Percentiles rank a stretch among this genome's conserved stretches.
These are phyloP conservation scores for Rusavskia elegans DNA, from an alignment of 495 filamentous ascomycete species.

Conservation along the genomic window DNA sequence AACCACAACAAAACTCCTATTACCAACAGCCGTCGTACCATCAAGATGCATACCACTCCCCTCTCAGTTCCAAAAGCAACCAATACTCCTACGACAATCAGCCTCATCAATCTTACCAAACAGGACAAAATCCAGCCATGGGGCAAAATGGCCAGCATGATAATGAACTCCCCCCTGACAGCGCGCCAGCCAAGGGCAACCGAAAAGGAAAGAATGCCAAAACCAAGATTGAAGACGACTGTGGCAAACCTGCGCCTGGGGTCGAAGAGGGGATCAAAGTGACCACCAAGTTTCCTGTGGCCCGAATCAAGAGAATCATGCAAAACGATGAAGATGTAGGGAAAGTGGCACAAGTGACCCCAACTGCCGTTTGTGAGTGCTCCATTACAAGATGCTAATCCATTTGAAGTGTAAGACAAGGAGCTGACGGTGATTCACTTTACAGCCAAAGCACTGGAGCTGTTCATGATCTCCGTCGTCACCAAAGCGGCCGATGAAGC, in stretches of 20 bases:
- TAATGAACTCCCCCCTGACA: conserved; percentile 20
- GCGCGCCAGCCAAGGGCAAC: conserved; percentile 15
- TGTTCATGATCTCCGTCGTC: conserved; percentile 93
- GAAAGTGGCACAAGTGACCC: conserved; percentile 94
- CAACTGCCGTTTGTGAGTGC: conserved; percentile 71
- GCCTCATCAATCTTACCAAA: conserved; percentile 3
- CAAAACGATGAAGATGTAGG: conserved; percentile 98
- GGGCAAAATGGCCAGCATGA: conserved; percentile 15
- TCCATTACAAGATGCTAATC: not conserved
- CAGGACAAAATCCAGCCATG: conserved; percentile 10
- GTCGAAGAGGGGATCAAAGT: conserved; percentile 46
- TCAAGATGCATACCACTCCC: conserved; percentile 6
- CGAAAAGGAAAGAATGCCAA: conserved; percentile 14
- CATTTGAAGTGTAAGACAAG: not conserved
- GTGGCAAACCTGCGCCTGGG: conserved; percentile 12
- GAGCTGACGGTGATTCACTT: conserved; percentile 1
- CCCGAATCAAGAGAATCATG: conserved; percentile 98
- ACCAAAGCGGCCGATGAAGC: conserved; percentile 74
- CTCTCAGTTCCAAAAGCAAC: conserved; percentile 2
- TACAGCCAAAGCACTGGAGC: conserved; percentile 71
- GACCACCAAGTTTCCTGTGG: conserved; percentile 92
- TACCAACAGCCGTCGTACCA: conserved; percentile 10
- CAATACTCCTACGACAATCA: not conserved
- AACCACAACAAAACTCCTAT: conserved; percentile 21
- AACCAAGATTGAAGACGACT: conserved; percentile 7